Conservation (phyloP, 345 rosid genomes). For the Rhizophora mangle region DNA sequence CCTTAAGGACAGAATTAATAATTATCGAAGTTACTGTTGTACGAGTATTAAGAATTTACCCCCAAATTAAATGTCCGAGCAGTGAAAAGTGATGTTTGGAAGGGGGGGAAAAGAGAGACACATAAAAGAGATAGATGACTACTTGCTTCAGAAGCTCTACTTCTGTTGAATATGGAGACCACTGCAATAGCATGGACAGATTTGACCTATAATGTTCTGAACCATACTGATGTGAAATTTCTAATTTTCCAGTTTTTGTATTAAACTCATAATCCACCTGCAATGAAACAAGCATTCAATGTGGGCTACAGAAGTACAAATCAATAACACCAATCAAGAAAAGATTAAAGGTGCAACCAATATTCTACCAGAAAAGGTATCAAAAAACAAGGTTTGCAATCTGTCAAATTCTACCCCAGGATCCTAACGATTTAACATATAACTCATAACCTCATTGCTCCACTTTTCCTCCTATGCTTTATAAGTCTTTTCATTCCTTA, state of each 20-base stretch:
- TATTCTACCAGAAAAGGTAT: neutral
- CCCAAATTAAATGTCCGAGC: neutral
- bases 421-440: neutral
- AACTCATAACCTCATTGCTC: neutral
- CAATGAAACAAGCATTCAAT: slow-evolving; percentile 13
- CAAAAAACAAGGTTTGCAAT: neutral
- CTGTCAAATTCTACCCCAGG: neutral
- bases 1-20: no score
- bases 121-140: slow-evolving; percentile 20
- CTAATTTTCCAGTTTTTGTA: slow-evolving; percentile 34
- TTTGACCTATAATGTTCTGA: slow-evolving; percentile 57
- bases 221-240: slow-evolving; percentile 35
- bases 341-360: neutral
- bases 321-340: neutral
- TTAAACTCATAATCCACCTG: slow-evolving; percentile 80
- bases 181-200: slow-evolving; percentile 65
- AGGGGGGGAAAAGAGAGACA: neutral
- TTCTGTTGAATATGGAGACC: slow-evolving; percentile 93
- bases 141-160: slow-evolving; percentile 88
- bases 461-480: neutral
- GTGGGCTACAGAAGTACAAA: neutral
- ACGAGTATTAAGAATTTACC: no score
- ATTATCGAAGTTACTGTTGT: no score
- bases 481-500: neutral
- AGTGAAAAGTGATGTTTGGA: neutral